Evolutionary conservation across 1,284 basidiomycete genomes (phyloP).

Genomic region (Schizopora paradoxa): DNA sequence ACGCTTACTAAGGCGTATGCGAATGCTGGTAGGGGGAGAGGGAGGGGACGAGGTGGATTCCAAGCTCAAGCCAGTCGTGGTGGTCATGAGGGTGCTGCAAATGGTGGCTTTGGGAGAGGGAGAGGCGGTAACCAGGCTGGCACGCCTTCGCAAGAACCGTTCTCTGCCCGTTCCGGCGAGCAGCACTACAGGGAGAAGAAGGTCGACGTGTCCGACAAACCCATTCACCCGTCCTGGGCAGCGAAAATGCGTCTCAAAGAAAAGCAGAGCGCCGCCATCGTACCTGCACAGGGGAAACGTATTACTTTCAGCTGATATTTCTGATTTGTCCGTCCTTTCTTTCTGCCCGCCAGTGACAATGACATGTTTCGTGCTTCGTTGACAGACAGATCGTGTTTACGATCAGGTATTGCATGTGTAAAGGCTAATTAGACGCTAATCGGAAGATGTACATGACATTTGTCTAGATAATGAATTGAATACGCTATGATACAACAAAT

Average conservation of each 20-base stretch:
- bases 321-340: too few species aligned
- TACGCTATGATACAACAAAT: too few species aligned
- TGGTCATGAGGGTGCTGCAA: conserved; percentile 13
- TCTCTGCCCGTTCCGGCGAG: neutral
- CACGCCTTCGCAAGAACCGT: neutral
- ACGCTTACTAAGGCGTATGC: conserved; percentile 17
- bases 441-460: too few species aligned
- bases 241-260: conserved; percentile 79
- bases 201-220: conserved; percentile 28
- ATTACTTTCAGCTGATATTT: conserved; percentile 46
- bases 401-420: too few species aligned
- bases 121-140: neutral
- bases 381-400: too few species aligned
- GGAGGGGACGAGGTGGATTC: neutral
- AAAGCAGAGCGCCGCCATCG: conserved; percentile 47
- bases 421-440: too few species aligned
- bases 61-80: conserved; percentile 19
- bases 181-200: neutral
- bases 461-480: too few species aligned
- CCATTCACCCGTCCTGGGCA: conserved; percentile 89
- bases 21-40: conserved; percentile 12
- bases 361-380: too few species aligned
- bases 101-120: neutral
- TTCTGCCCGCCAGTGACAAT: too few species aligned
- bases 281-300: conserved; percentile 61